Base-by-base conservation (phyloP, 208 protist genomes). In the Leptomonas pyrrhocoris region DNA sequence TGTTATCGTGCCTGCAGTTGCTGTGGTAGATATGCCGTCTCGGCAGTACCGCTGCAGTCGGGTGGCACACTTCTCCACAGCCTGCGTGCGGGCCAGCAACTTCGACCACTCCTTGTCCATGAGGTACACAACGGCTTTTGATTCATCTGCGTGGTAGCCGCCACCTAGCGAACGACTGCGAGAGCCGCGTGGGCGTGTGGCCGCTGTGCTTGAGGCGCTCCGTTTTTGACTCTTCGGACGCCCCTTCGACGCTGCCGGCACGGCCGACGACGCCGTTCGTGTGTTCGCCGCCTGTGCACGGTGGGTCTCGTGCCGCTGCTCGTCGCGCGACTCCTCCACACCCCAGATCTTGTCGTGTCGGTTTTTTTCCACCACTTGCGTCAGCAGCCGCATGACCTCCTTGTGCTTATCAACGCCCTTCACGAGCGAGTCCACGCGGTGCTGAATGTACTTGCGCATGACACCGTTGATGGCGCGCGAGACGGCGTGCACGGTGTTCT, bases 301-400 rank as follows among this genome's bases (percentile, higher is more conserved):
- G 58, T 91, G 78, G 31, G 66, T 60, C 54, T 91, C 79, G 15
- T 68, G 63, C 45, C 51, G 72, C 42, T 84, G 68, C 48, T 74
- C 67, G 36, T 83, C 63, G n/a, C 74, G 65, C 34, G 67, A 51
- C n/a, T 43, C 53, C 55, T 79, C 62, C 12, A 79, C 34, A 31
- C 77, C 70, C 65, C 81, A 95, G 34, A 93, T 87, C 65, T 92
- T 90, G 63, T 93, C 84, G 55, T 87, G 80, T 5, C 74, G 79
- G 65, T 88, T 93, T 40, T 78, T 78, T 69, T 84, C 77, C 48
- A 93, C 85, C 46, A 88, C 83, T 76, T 94, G 79, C 42, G 83
- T 85, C 34, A 94, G 80, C 12, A 75, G 73, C 49, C 67, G 74
- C 80, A 94, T 86, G 53, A 89, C 88, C 58, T 92, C 83, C 62